A percentile compares a stretch with the other conserved stretches of the same genome.
Evolutionary conservation across 2,329 filamentous ascomycete species (phyloP).

Genomic region (Exophiala mesophila): DNA sequence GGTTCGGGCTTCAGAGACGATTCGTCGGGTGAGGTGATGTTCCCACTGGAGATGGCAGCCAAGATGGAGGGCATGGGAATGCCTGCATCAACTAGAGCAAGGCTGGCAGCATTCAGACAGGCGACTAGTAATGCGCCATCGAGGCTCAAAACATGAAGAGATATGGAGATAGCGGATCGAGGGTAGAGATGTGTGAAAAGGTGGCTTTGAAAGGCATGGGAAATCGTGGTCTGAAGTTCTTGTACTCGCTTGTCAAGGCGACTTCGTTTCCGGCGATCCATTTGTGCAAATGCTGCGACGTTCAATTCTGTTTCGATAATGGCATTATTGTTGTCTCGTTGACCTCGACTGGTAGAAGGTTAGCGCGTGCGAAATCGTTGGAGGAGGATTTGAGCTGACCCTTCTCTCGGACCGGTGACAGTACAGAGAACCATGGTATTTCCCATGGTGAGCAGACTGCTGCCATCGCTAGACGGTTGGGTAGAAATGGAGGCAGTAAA

Average conservation of each 20-base stretch:
- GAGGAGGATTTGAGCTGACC: too few species aligned
- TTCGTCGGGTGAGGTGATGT: slow-evolving; percentile 35
- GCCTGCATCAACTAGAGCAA: slow-evolving; percentile 89
- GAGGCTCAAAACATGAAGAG: slow-evolving; percentile 79
- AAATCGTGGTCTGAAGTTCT: slow-evolving; percentile 75
- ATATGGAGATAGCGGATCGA: slow-evolving; percentile 75
- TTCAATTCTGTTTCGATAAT: slow-evolving; percentile 27
- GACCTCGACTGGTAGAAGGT: slow-evolving; percentile 19
- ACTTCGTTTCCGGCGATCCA: slow-evolving; percentile 22
- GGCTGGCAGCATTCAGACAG: slow-evolving; percentile 82
- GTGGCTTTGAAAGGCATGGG: slow-evolving; percentile 68
- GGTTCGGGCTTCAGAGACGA: slow-evolving; percentile 31
- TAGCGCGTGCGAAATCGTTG: too few species aligned
- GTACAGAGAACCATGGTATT: slow-evolving; percentile 97
- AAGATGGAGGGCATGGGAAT: slow-evolving; percentile 94
- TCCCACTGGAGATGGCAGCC: slow-evolving; percentile 80
- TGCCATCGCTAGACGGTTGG: slow-evolving; percentile 87
- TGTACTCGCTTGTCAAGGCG: slow-evolving; percentile 33
- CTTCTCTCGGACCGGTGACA: slow-evolving; percentile 78
- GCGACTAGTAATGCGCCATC: slow-evolving; percentile 88
- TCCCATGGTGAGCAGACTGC: slow-evolving; percentile 90
- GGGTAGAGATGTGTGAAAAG: slow-evolving; percentile 86
- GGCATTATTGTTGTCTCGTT: slow-evolving; percentile 26
- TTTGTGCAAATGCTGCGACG: slow-evolving; percentile 26
- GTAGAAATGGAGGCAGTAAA: slow-evolving; percentile 86